Evolutionary conservation across 495 filamentous ascomycete species (phyloP), one percentile per base, ranked within the genome.

Genomic region (Penicillium waksmanii): DNA sequence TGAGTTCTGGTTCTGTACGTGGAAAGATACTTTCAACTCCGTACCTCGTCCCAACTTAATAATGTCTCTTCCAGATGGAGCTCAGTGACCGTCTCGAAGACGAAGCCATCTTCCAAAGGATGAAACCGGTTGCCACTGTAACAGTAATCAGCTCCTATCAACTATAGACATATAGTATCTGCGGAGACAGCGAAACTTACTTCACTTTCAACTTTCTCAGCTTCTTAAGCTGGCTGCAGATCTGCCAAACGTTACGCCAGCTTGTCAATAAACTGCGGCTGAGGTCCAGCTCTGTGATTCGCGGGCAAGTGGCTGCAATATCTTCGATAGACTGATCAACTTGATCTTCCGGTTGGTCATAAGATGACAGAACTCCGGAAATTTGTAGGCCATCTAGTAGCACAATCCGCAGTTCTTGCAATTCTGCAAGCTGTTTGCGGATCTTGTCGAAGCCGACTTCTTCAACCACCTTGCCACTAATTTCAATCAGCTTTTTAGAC

Each of bases 401-500:
- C 42, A 97, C 88, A 59, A 92, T 86, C 56, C 81, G 85, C 58
- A 98, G 79, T 66, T 93, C 89, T 48, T 86, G 75, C 21, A 98
- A 78, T 69, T 89, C 82, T 2, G 91, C 87, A 54, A 92, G 86
- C 73, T 93, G 84, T 58, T 82, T 83, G 25, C 89, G 81, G 61
- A 96, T 93, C 79, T 97, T 97, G 54, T 96, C 93, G 68, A 98
- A 98, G 44, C 95, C 95, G 21, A 98, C 85, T 77, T 98, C 96
- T 75, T 98, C 90, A 19, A 90, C 93, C 23, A 95, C 82, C 71
- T 98, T 98, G 17, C 87, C 86, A 49, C 89, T 92, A 63, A 97
- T 88, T 31, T 81, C 66, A 55, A 97, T 90, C 5, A 77, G 61
- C 53, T 80, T 77, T 23, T 64, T 58, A 5, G 65, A 55, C 1